Base-by-base conservation (phyloP, 116 monocot species). In the Phalaenopsis hybrid region DNA sequence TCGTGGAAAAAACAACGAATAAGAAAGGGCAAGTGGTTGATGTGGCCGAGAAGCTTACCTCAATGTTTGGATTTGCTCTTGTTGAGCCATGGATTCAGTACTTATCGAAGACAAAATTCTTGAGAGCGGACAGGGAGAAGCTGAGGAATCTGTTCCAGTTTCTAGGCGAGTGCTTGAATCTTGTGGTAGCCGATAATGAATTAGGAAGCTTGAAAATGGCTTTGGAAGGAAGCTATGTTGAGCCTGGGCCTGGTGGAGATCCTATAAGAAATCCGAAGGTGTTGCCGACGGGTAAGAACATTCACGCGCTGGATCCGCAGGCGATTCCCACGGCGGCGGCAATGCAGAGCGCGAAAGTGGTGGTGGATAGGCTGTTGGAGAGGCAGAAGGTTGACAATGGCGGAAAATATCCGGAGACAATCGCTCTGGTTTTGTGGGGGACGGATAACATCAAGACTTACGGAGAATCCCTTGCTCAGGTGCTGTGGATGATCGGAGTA, bases 381-480 rank as follows among this genome's bases (percentile, higher is more conserved):
- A 79, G 94, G 79, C 99, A 99, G 86, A 99, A 95, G 95, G 75
- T 44, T 0, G 99, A 99, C 77, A 99, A 99, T 33, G 94, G 94
- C 0, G 99, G 99, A 41, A 79, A 86, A 37, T 99, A 91, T 83
- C 99, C 99, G 12, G 99, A 99, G 85, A 99, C 99, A 0, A 86
- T 99, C 4, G 99, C 99, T 0, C 92, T 99, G 59, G 99, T 99
- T 18, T 87, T 99, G 15, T 94, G 99, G 99, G 99, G 99, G 9
- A 99, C 95, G 0, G 99, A 99, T 80, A 99, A 99, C 83, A 99
- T 99, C 59, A 99, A 99, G 88, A 95, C 95, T 6, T 95, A 99
- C 44, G 99, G 99, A 0, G 99, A 99, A 70, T 99, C 99, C 1
- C 82, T 99, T 59, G 99, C 82, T 23, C 99, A 99, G 85, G 99